These are phyloP conservation scores for Trichoderma brevicompactum DNA, from an alignment of 2,329 filamentous ascomycete genomes.

Conservation along the genomic window DNA sequence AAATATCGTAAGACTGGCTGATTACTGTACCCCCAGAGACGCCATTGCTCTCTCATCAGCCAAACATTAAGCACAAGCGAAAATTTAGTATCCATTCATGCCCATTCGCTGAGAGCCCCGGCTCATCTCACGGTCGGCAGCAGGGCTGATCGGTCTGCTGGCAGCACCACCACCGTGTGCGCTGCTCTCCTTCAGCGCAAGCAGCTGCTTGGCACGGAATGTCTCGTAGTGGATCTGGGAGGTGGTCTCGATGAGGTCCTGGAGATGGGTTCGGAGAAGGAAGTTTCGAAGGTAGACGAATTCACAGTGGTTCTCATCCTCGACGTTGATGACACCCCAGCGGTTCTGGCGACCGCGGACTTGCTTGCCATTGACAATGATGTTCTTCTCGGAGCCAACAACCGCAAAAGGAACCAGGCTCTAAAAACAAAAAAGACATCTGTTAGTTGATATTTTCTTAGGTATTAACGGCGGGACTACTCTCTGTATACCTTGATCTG, in stretches of 20 bases:
- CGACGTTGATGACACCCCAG: slow-evolving; percentile 99
- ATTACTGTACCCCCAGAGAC: slow-evolving; percentile 39
- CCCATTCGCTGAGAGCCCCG: slow-evolving; percentile 95
- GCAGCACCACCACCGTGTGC: slow-evolving; percentile 78
- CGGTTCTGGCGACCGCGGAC: slow-evolving; percentile 97
- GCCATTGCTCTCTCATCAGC: slow-evolving; percentile 42
- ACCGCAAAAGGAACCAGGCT: slow-evolving; percentile 96
- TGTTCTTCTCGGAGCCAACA: slow-evolving; percentile 96
- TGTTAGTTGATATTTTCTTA: slow-evolving; percentile 12
- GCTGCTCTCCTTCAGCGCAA: slow-evolving; percentile 97
- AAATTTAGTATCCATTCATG: slow-evolving; percentile 92
- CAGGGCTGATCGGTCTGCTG: slow-evolving; percentile 86
- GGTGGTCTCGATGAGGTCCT: slow-evolving; percentile 98
- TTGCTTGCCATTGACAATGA: slow-evolving; percentile 96
- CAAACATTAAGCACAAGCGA: slow-evolving; percentile 39
- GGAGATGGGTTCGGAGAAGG: slow-evolving; percentile 95
- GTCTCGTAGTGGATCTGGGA: slow-evolving; percentile 99
- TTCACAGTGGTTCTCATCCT: slow-evolving; percentile 99
- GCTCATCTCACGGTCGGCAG: slow-evolving; percentile 94
- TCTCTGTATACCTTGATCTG: slow-evolving; percentile 82
- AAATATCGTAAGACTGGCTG: slow-evolving; percentile 36
- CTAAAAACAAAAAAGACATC: slow-evolving; percentile 51
- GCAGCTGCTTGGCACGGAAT: slow-evolving; percentile 98
- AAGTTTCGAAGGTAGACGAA: slow-evolving; percentile 99
- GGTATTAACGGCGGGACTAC: not conserved